Conservation (phyloP, 208 protist genomes). For the Wallacemonas sp. region DNA sequence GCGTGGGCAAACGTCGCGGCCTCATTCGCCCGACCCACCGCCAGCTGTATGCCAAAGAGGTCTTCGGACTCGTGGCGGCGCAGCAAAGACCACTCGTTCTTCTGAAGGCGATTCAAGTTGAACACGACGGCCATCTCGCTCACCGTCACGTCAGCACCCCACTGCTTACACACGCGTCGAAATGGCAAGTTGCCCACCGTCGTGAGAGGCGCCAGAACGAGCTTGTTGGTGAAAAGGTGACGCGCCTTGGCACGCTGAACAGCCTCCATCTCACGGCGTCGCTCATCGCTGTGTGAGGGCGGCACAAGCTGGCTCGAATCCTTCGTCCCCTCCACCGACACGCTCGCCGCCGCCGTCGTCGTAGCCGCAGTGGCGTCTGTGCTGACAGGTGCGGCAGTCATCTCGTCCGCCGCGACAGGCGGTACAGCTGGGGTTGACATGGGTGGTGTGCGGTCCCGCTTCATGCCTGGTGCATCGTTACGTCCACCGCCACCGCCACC, state of each 20-base stretch:
- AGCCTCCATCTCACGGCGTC: constrained; percentile 39
- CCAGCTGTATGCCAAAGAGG: constrained; percentile 95
- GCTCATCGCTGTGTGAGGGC: constrained; percentile 25
- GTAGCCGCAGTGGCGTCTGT: neutral
- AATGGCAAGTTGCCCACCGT: constrained; percentile 98
- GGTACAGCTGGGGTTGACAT: too few species aligned
- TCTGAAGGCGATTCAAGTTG: constrained; percentile 84
- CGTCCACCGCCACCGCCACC: neutral
- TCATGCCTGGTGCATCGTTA: constrained; percentile 11
- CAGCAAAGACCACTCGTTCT: constrained; percentile 94
- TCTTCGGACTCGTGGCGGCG: constrained; percentile 93
- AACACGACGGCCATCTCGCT: constrained; percentile 94
- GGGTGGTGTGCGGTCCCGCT: constrained; percentile 14
- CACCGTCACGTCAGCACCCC: constrained; percentile 94
- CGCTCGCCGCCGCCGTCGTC: neutral
- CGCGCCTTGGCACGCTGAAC: constrained; percentile 26
- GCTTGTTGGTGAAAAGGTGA: constrained; percentile 87
- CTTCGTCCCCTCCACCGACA: constrained; percentile 16
- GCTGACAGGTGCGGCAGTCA: neutral
- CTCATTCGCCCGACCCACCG: constrained; percentile 61
- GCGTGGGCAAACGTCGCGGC: constrained; percentile 62
- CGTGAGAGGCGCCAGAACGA: constrained; percentile 96
- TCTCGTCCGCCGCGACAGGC: neutral
- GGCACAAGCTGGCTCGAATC: constrained; percentile 15
- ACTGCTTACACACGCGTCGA: constrained; percentile 91